A percentile compares a stretch with the other conserved stretches of the same genome.
Conservation (phyloP, 2,329 filamentous ascomycete genomes). For the Aspergillus sp. region DNA sequence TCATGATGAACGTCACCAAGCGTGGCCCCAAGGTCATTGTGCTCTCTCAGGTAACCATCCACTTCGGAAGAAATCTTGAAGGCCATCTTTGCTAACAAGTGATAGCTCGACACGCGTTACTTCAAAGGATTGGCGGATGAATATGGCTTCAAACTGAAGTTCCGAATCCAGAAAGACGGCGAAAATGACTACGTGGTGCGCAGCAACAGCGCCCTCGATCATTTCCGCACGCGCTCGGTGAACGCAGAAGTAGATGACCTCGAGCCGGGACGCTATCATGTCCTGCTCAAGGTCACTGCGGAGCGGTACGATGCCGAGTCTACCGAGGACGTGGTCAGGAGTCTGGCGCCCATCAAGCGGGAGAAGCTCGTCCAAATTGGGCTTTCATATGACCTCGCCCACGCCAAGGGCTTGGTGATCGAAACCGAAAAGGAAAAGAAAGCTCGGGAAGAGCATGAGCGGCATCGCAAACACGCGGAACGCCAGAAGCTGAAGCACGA, state of each 20-base stretch:
- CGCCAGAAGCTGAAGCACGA: conserved; percentile 38
- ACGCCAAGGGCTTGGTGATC: conserved; percentile 43
- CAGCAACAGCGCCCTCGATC: conserved; percentile 48
- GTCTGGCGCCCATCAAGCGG: conserved; percentile 60
- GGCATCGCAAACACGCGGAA: conserved; percentile 30
- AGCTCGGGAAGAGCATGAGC: conserved; percentile 37
- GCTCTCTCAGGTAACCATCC: conserved; percentile 48
- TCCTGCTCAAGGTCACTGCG: conserved; percentile 73
- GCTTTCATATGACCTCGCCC: conserved; percentile 47
- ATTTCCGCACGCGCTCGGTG: conserved; percentile 69
- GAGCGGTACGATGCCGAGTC: conserved; percentile 54
- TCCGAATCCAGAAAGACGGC: conserved; percentile 59
- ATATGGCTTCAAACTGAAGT: conserved; percentile 58
- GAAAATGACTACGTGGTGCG: conserved; percentile 60
- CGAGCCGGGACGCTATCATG: conserved; percentile 70
- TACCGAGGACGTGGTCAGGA: conserved; percentile 67
- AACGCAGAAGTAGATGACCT: conserved; percentile 70
- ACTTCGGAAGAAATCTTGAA: not conserved
- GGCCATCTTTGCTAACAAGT: conserved; percentile 9
- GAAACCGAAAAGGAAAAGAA: conserved; percentile 37
- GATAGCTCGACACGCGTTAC: conserved; percentile 59
- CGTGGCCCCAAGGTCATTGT: conserved; percentile 57
- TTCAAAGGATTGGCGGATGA: conserved; percentile 58
- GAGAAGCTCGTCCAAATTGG: conserved; percentile 65
- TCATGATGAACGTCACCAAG: conserved; percentile 54